Percentiles rank a stretch among this genome's conserved stretches.
These are phyloP conservation scores for Rhodotorula kratochvilovae DNA, from an alignment of 768 basidiomycete genomes.

Conservation along the genomic window DNA sequence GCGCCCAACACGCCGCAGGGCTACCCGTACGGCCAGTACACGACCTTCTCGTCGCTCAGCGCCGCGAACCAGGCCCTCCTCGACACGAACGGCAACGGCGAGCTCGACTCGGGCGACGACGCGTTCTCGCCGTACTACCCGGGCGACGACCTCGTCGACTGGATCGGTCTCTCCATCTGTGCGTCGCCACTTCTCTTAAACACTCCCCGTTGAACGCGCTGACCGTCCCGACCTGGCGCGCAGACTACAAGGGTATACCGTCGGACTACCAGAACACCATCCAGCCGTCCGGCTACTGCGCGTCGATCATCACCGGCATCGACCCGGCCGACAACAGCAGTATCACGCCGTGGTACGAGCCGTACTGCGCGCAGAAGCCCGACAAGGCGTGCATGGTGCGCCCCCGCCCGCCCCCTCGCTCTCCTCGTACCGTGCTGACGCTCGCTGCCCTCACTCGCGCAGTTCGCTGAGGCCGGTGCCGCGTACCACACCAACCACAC, in stretches of 20 bases:
- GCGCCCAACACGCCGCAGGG: conserved; percentile 42
- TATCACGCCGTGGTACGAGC: conserved; percentile 37
- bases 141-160: conserved; percentile 44
- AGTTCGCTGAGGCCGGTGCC: conserved; percentile 44
- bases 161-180: conserved; percentile 44
- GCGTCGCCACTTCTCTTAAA: neutral
- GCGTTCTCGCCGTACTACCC: conserved; percentile 44
- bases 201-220: neutral
- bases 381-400: conserved; percentile 43
- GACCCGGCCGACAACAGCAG: conserved; percentile 13
- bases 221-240: too few relatives aligned
- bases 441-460: too few relatives aligned
- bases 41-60: neutral
- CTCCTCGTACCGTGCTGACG: neutral
- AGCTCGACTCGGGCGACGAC: conserved; percentile 40
- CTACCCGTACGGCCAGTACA: conserved; percentile 37
- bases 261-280: conserved; percentile 35
- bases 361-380: conserved; percentile 39
- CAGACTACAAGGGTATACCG: conserved; percentile 40
- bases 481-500: conserved; percentile 40
- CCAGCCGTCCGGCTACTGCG: conserved; percentile 38
- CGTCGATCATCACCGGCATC: conserved; percentile 31
- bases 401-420: neutral
- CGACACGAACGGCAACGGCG: conserved; percentile 43
- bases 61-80: conserved; percentile 38